Evolutionary conservation across 1,284 basidiomycete species (phyloP).

Genomic region (Wallemia mellicola): DNA sequence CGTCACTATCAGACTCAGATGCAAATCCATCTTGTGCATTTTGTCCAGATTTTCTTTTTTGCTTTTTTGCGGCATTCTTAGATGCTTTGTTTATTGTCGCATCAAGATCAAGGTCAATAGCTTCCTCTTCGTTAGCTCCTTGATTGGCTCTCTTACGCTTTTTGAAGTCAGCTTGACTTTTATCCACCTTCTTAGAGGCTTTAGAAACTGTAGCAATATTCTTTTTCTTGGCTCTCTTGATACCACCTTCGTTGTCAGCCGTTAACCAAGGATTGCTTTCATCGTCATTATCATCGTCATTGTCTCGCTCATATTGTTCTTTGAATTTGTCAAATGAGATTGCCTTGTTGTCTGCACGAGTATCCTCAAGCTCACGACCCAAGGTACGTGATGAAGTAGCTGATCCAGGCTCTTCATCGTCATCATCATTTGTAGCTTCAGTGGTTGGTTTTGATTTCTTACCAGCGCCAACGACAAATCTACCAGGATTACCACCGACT

Average conservation of each 20-base stretch:
- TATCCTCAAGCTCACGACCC: slow-evolving; percentile 2
- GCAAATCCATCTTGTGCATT: slow-evolving; percentile 6
- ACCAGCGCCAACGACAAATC: slow-evolving; percentile 19
- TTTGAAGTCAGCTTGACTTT: background rate
- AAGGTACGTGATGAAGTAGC: slow-evolving; percentile 1
- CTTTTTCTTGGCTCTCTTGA: slow-evolving; percentile 6
- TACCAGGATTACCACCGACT: slow-evolving; percentile 18
- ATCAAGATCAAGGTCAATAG: background rate
- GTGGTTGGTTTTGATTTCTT: slow-evolving; percentile 6
- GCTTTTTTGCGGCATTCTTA: slow-evolving; percentile 3
- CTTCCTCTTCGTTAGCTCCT: background rate
- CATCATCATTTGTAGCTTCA: slow-evolving; percentile 5
- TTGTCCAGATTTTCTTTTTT: slow-evolving; percentile 7
- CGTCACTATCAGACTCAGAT: slow-evolving; percentile 13
- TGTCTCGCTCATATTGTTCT: slow-evolving; percentile 4
- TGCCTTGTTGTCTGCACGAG: background rate
- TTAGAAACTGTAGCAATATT: background rate
- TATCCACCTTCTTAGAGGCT: background rate
- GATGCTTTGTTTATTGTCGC: slow-evolving; percentile 4
- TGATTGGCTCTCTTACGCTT: background rate
- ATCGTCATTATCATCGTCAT: slow-evolving; percentile 1
- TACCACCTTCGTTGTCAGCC: slow-evolving; percentile 8
- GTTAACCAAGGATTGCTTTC: slow-evolving; percentile 3
- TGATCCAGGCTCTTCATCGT: slow-evolving; percentile 3
- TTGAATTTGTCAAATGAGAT: slow-evolving; percentile 8